phyloP scores from a whole-genome alignment of 305 asterid species.

The Ilex paraguariensis region DNA sequence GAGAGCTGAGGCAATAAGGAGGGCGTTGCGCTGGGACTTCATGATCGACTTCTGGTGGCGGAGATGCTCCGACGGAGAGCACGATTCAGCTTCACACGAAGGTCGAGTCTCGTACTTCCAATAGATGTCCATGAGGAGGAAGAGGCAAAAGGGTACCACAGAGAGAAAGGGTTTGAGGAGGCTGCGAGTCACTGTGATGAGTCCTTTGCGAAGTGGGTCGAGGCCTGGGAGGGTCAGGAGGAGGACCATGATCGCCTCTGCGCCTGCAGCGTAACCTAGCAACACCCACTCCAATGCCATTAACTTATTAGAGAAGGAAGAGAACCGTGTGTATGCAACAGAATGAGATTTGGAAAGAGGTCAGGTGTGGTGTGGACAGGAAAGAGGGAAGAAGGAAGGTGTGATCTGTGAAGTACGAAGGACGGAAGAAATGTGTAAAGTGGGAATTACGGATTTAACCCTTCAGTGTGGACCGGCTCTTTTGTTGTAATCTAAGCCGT shows the following conservation, averaged over 20 bases:
- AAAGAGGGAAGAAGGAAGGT: too few relatives aligned
- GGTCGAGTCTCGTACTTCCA: constrained; percentile 94
- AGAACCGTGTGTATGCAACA: too few relatives aligned
- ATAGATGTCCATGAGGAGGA: constrained; percentile 81
- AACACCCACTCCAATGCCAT: constrained; percentile 35
- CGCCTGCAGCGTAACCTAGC: constrained; percentile 24
- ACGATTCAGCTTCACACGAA: constrained; percentile 62
- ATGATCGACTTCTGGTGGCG: neutral
- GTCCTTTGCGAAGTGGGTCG: constrained; percentile 55
- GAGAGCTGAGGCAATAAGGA: neutral
- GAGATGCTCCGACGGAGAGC: constrained; percentile 22
- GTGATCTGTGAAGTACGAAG: too few relatives aligned
- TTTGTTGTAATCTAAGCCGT: too few relatives aligned
- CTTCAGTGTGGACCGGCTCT: too few relatives aligned
- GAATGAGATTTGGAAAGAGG: too few relatives aligned
- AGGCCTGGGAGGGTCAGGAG: constrained; percentile 22
- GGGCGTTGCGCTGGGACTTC: neutral
- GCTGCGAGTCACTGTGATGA: constrained; percentile 67
- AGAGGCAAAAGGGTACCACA: constrained; percentile 79
- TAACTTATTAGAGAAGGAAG: too few relatives aligned
- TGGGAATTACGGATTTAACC: too few relatives aligned
- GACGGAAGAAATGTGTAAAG: too few relatives aligned
- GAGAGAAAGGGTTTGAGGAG: constrained; percentile 81
- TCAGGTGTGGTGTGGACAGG: too few relatives aligned
- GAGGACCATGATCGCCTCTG: constrained; percentile 27